phyloP scores from a whole-genome alignment of 176 grass and related monocot species.

The Triticum urartu region DNA sequence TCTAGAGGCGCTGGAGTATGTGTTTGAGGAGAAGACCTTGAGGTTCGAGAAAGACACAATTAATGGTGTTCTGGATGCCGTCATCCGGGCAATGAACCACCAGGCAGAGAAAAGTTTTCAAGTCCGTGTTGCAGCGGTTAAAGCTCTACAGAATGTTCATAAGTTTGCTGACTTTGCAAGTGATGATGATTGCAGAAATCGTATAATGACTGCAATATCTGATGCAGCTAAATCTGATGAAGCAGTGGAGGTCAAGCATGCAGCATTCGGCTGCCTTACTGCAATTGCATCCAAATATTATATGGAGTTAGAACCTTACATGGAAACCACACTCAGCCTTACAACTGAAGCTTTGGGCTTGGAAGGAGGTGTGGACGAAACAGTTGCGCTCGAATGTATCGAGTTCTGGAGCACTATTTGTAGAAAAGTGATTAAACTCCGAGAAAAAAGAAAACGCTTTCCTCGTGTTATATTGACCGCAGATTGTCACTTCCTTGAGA shows the following conservation, averaged over 20 bases:
- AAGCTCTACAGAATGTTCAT: conserved; percentile 77
- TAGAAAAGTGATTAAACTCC: conserved; percentile 69
- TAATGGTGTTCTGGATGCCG: conserved; percentile 77
- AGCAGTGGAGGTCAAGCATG: conserved; percentile 65
- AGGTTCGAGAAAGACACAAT: conserved; percentile 82
- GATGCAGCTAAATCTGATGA: conserved; percentile 69
- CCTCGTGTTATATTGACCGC: conserved; percentile 51
- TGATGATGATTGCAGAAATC: conserved; percentile 63
- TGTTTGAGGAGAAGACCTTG: conserved; percentile 72
- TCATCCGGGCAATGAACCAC: conserved; percentile 80
- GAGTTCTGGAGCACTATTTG: conserved; percentile 92
- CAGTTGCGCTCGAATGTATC: conserved; percentile 71
- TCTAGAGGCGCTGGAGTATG: conserved; percentile 74
- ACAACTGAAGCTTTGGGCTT: conserved; percentile 56
- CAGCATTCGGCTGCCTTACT: conserved; percentile 71
- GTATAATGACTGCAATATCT: conserved; percentile 77
- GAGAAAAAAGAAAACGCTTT: conserved; percentile 58
- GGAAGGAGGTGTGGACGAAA: conserved; percentile 52
- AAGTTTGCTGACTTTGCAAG: conserved; percentile 87
- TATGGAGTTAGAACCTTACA: conserved; percentile 58
- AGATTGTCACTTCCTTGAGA: conserved; percentile 65
- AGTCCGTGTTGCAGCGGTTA: conserved; percentile 79
- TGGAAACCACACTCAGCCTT: conserved; percentile 70
- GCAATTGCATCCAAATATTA: conserved; percentile 83
- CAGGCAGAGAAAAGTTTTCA: conserved; percentile 56